phyloP scores from a whole-genome alignment of 2,329 filamentous ascomycete species.

The Aspergillus ochraceoroseus region DNA sequence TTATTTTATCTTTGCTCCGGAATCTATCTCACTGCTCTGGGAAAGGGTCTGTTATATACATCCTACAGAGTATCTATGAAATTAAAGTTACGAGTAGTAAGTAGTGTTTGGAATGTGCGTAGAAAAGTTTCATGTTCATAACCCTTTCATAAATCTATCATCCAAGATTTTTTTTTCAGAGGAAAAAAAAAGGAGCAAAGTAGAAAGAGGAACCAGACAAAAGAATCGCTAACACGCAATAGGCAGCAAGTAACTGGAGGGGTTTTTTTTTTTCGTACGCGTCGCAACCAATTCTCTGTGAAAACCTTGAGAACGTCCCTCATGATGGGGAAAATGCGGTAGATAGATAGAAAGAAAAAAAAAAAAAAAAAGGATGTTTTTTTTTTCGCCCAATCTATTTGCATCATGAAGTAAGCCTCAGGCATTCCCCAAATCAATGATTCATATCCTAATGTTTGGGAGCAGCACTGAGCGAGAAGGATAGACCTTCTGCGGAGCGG shows the following conservation, averaged over 20 bases:
- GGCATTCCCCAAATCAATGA: constrained; percentile 22
- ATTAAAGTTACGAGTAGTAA: no score
- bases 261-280: constrained; percentile 28
- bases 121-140: constrained; percentile 30
- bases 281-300: constrained; percentile 31
- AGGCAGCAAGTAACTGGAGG: constrained; percentile 25
- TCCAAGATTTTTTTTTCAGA: constrained; percentile 20
- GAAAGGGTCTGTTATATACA: no score
- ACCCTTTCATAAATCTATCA: constrained; percentile 35
- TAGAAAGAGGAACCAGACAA: constrained; percentile 29
- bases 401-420: constrained; percentile 14
- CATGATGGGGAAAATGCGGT: constrained; percentile 18
- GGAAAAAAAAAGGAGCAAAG: constrained; percentile 24
- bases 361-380: no score
- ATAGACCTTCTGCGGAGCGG: constrained; percentile 16
- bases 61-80: no score
- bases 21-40: no score
- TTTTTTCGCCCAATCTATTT: constrained; percentile 13
- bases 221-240: constrained; percentile 25
- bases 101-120: no score
- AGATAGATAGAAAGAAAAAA: constrained; percentile 2
- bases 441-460: constrained; percentile 27
- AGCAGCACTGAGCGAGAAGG: constrained; percentile 18
- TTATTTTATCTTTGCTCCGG: no score
- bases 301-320: constrained; percentile 19